phyloP scores from a whole-genome alignment of 768 basidiomycete genomes.

The Termitomyces sp. region DNA sequence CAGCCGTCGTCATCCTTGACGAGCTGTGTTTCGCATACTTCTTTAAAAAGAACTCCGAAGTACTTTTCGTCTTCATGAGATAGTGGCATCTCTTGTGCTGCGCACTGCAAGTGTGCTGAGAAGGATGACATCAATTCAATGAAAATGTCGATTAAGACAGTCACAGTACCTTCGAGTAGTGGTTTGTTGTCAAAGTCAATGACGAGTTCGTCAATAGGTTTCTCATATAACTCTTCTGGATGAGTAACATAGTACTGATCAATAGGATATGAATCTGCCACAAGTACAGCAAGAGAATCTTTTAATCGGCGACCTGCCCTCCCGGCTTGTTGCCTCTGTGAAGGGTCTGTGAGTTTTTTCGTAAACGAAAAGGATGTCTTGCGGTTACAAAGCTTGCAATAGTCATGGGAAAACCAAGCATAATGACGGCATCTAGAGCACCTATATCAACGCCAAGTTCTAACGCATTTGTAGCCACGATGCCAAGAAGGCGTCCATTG shows the following conservation, averaged over 20 bases:
- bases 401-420: slow-evolving; percentile 79
- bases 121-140: slow-evolving; percentile 1
- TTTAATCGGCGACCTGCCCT: slow-evolving; percentile 78
- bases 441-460: slow-evolving; percentile 93
- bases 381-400: slow-evolving; percentile 72
- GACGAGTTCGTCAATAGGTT: slow-evolving; percentile 53
- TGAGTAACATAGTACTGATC: slow-evolving; percentile 71
- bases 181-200: slow-evolving; percentile 71
- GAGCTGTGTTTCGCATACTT: slow-evolving; percentile 58
- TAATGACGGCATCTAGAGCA: slow-evolving; percentile 81
- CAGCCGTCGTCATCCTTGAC: slow-evolving; percentile 75
- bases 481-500: slow-evolving; percentile 74
- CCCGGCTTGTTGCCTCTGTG: slow-evolving; percentile 83
- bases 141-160: neutral
- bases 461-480: slow-evolving; percentile 86
- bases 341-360: neutral
- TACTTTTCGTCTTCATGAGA: slow-evolving; percentile 58
- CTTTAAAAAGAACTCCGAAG: slow-evolving; percentile 60
- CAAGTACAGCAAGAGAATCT: slow-evolving; percentile 72
- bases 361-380: neutral
- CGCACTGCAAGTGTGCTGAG: slow-evolving; percentile 78
- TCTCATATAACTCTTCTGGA: slow-evolving; percentile 67
- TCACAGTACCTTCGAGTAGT: slow-evolving; percentile 53
- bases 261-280: slow-evolving; percentile 63
- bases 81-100: slow-evolving; percentile 81